phyloP scores from a whole-genome alignment of 176 grass and related monocot genomes.

The Oryza glaberrima region DNA sequence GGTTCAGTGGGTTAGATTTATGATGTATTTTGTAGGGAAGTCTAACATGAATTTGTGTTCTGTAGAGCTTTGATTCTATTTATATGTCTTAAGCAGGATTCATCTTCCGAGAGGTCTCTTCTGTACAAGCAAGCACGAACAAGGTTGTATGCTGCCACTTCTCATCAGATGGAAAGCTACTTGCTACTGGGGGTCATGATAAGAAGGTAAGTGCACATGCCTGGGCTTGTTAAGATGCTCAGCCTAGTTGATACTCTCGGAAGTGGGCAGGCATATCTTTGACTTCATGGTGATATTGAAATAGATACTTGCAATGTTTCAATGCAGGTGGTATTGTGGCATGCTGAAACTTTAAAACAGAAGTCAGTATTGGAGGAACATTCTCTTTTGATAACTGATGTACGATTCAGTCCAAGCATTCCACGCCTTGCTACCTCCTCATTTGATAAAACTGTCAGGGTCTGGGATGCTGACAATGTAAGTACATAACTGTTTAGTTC shows the following conservation, averaged over 20 bases:
- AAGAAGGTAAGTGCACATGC: constrained; percentile 68
- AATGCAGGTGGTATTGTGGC: constrained; percentile 80
- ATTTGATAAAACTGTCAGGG: constrained; percentile 92
- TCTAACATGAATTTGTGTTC: not conserved
- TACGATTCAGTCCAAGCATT: constrained; percentile 78
- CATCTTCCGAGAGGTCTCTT: constrained; percentile 67
- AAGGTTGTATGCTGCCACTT: constrained; percentile 91
- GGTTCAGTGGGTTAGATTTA: not conserved
- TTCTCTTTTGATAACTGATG: constrained; percentile 77
- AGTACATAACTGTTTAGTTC: constrained; percentile 21
- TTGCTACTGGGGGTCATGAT: constrained; percentile 95
- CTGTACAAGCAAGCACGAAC: constrained; percentile 69
- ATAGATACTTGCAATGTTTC: constrained; percentile 21
- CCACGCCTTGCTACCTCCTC: constrained; percentile 82
- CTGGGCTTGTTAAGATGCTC: constrained; percentile 29
- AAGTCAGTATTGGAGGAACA: constrained; percentile 85
- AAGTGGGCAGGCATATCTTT: not conserved
- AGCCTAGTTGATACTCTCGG: constrained; percentile 2
- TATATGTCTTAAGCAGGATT: constrained; percentile 55
- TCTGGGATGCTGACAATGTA: constrained; percentile 92
- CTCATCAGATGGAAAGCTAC: constrained; percentile 87
- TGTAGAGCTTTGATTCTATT: not conserved
- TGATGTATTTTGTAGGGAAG: constrained; percentile 10
- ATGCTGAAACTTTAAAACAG: constrained; percentile 73
- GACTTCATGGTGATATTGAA: constrained; percentile 6